Evolutionary conservation across 2,329 filamentous ascomycete species (phyloP), one percentile per base, ranked within the genome.

Genomic region (Xylaria sp.): DNA sequence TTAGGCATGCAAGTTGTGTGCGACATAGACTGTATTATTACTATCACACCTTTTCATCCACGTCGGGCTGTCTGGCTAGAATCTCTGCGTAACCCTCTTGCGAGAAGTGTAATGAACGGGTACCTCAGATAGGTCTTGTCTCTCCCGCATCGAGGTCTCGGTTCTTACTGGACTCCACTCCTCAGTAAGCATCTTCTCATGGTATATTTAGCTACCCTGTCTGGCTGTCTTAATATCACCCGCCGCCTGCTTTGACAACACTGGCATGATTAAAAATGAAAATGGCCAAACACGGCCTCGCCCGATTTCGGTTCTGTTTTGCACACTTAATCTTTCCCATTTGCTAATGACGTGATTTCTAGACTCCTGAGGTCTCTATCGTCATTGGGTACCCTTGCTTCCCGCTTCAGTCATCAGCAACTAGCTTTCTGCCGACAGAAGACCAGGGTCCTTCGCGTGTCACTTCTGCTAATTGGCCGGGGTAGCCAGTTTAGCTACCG

Each of bases 31-130:
- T 61, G 56, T 46, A 46, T 46, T 65, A 62, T 65, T 69, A 63
- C 64, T 62, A 62, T 62, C 65, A 66, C 62, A 57, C 56, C 54
- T 56, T 51, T 37, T 46, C 41, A 37, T 52, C 63, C 60, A 67
- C 66, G 54, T 69, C 63, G 65, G 69, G 54, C 52, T 67, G 60
- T 44, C 57, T 72, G 51, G 64, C 54, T 68, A 25, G 65, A 51
- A 34, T 63, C 66, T 50, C 44, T 73, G 69, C 69, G 66, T 72
- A 72, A 73, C 71, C 67, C 37, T 63, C 66, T 64, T 69, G 63
- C 67, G 65, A 54, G 64, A 70, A 68, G 52, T 54, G 37, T 59
- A 59, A 62, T 52, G 69, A 69, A 65, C 52, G 52, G 60, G 61
- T 52, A 60, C 66, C 66, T 68, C 37, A 64, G 64, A 67, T 68